Conservation (phyloP, 108 stramenopile genomes). For the Fistulifera pelliculosa region DNA sequence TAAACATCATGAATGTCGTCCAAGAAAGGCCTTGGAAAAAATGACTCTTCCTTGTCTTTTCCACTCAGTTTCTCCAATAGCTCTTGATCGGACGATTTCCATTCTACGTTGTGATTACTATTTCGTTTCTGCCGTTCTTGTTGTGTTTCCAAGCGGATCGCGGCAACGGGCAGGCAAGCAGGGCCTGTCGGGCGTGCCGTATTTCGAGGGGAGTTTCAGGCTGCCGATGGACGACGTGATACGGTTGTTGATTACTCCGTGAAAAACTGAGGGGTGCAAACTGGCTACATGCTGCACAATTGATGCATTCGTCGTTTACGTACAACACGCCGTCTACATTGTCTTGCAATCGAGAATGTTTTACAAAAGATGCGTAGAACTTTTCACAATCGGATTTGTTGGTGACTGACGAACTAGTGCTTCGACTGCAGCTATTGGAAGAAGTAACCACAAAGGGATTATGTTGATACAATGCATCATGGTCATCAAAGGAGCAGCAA, state of each 20-base stretch:
- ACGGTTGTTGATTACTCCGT: slow-evolving; percentile 10
- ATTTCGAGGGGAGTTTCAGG: slow-evolving; percentile 34
- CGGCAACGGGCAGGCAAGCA: slow-evolving; percentile 69
- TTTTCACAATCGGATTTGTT: too few species aligned
- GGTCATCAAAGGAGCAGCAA: too few species aligned
- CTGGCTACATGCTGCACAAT: slow-evolving; percentile 52
- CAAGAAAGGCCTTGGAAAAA: slow-evolving; percentile 41
- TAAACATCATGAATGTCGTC: slow-evolving; percentile 21
- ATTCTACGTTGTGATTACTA: slow-evolving; percentile 6
- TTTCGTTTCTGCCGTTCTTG: slow-evolving; percentile 18
- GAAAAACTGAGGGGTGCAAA: slow-evolving; percentile 49
- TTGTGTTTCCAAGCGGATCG: slow-evolving; percentile 47
- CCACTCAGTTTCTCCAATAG: slow-evolving; percentile 21
- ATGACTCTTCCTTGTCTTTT: slow-evolving; percentile 19
- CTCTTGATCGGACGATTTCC: slow-evolving; percentile 16
- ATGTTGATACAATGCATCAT: too few species aligned
- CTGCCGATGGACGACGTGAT: slow-evolving; percentile 43
- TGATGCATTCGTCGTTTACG: slow-evolving; percentile 68
- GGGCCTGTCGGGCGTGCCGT: slow-evolving; percentile 42
- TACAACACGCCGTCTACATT: slow-evolving; percentile 53
- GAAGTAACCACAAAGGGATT: too few species aligned
- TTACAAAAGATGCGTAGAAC: slow-evolving; percentile 1
- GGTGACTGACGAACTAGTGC: too few species aligned
- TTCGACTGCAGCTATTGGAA: too few species aligned
- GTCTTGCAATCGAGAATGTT: slow-evolving; percentile 37